Evolutionary conservation across 2,329 filamentous ascomycete genomes (phyloP).

Genomic region (Fusarium nurragi): DNA sequence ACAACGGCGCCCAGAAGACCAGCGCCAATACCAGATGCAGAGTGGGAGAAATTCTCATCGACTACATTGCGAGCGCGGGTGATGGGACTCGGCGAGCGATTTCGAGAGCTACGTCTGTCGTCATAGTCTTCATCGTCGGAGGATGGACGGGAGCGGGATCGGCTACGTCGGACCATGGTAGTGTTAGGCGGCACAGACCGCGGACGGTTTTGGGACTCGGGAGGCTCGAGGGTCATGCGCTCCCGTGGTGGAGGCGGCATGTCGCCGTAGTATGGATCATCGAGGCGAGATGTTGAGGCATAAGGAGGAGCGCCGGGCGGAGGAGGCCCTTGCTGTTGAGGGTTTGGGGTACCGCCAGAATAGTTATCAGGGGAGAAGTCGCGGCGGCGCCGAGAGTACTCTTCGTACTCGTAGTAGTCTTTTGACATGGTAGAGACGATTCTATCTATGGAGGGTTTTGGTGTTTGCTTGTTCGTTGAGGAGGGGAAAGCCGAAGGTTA

Average conservation of each 20-base stretch:
- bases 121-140: conserved; percentile 37
- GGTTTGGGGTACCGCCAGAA: conserved; percentile 43
- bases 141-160: conserved; percentile 38
- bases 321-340: conserved; percentile 25
- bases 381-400: conserved; percentile 39
- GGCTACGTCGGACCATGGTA: conserved; percentile 38
- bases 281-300: conserved; percentile 39
- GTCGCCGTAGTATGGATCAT: conserved; percentile 40
- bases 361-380: conserved; percentile 48
- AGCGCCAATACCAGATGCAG: conserved; percentile 59
- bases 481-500: neutral
- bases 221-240: conserved; percentile 45
- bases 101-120: conserved; percentile 42
- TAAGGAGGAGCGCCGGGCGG: conserved; percentile 35
- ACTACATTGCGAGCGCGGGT: conserved; percentile 54
- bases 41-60: conserved; percentile 59
- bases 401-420: conserved; percentile 47
- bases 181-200: conserved; percentile 49
- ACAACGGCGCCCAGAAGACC: conserved; percentile 64
- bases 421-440: conserved; percentile 32
- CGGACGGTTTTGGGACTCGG: conserved; percentile 43
- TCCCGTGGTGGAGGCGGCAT: conserved; percentile 39
- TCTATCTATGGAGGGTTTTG: neutral
- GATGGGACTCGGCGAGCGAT: conserved; percentile 48
- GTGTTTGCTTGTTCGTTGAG: neutral